Evolutionary conservation across 495 filamentous ascomycete species (phyloP).

Genomic region (Hyaloscypha finlandica): DNA sequence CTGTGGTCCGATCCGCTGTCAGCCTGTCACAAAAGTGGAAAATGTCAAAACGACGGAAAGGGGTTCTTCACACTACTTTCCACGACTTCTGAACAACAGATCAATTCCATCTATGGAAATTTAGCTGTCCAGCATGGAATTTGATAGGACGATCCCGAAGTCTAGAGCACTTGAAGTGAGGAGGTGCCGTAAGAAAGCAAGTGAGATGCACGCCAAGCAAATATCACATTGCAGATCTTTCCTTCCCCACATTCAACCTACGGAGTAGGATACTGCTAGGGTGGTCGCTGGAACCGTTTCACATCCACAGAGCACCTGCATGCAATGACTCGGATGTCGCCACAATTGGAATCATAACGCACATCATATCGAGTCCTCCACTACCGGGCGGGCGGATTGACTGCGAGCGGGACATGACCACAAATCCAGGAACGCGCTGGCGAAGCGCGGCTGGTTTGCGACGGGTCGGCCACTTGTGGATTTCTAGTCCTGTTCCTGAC

Average conservation of each 20-base stretch:
- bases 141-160: neutral
- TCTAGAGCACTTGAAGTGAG: neutral
- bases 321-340: neutral
- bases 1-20: neutral
- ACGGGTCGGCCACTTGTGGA: neutral
- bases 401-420: neutral
- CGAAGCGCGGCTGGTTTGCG: neutral
- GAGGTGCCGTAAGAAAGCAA: neutral
- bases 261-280: neutral
- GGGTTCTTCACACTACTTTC: neutral
- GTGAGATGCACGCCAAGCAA: neutral
- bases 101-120: neutral
- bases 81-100: neutral
- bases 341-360: neutral
- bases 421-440: neutral
- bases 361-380: neutral
- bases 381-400: neutral
- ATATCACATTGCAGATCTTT: neutral
- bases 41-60: neutral
- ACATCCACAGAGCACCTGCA: neutral
- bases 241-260: neutral
- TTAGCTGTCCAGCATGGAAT: neutral
- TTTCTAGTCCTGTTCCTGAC: neutral
- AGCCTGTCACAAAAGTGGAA: neutral
- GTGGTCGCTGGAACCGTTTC: neutral